phyloP scores from a whole-genome alignment of 495 filamentous ascomycete species.

The Penicillium cataractarum region DNA sequence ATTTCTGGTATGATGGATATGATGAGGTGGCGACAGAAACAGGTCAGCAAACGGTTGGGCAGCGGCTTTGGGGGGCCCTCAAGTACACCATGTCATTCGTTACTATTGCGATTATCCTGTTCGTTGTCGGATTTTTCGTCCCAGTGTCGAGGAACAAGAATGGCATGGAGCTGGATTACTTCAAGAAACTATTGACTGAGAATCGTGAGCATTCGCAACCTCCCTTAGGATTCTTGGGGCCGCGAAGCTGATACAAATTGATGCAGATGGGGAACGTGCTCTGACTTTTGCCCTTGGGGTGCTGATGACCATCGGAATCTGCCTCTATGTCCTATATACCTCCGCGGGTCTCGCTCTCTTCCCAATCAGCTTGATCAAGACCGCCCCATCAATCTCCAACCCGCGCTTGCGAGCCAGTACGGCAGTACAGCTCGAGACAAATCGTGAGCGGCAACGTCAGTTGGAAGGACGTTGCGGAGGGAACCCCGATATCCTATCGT shows the following conservation, averaged over 20 bases:
- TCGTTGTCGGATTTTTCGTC: conserved; percentile 91
- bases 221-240: no score
- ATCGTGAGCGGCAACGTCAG: conserved; percentile 88
- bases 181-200: conserved; percentile 78
- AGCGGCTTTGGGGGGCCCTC: conserved; percentile 75
- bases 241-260: no score
- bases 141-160: conserved; percentile 68
- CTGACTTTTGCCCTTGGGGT: conserved; percentile 86
- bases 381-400: conserved; percentile 79
- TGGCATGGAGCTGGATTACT: conserved; percentile 81
- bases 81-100: conserved; percentile 94
- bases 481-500: conserved; percentile 69
- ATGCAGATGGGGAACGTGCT: conserved; percentile 80
- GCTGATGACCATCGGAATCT: conserved; percentile 79
- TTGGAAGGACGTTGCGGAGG: conserved; percentile 84
- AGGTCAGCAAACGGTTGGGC: conserved; percentile 66
- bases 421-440: conserved; percentile 75
- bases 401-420: conserved; percentile 74
- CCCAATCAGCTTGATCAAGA: conserved; percentile 88
- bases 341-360: conserved; percentile 86
- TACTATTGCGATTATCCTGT: conserved; percentile 75
- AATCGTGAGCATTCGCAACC: conserved; percentile 59
- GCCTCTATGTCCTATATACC: conserved; percentile 91
- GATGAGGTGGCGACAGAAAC: conserved; percentile 80
- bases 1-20: conserved; percentile 98